These are phyloP conservation scores for Fusarium foetens DNA, from an alignment of 2,329 filamentous ascomycete species.

Conservation along the genomic window DNA sequence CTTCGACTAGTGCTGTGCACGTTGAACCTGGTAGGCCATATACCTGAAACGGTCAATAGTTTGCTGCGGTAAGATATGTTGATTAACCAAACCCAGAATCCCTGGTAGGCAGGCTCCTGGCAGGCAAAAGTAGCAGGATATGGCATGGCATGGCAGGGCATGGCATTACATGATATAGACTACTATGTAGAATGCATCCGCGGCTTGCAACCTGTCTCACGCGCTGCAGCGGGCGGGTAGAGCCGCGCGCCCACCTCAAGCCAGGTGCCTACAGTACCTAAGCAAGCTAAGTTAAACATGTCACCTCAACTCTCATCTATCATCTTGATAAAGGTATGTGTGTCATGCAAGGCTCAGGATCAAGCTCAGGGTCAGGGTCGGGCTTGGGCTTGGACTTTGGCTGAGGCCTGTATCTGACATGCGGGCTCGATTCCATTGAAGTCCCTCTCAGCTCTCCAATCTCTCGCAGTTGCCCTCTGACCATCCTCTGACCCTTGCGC, in stretches of 20 bases:
- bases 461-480: not conserved
- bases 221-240: slow-evolving; percentile 29
- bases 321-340: not conserved
- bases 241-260: slow-evolving; percentile 27
- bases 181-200: slow-evolving; percentile 10
- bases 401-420: not conserved
- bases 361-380: slow-evolving; percentile 1
- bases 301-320: slow-evolving; percentile 5
- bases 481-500: not conserved
- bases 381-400: not conserved
- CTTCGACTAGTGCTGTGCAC: not conserved
- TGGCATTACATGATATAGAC: slow-evolving; percentile 4
- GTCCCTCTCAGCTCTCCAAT: not conserved
- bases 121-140: not conserved
- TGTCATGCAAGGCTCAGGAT: slow-evolving; percentile 22
- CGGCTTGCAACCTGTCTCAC: slow-evolving; percentile 29
- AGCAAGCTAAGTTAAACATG: not conserved
- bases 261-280: not conserved
- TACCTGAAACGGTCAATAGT: slow-evolving; percentile 20
- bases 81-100: not conserved
- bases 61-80: not conserved
- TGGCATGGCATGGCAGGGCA: slow-evolving; percentile 10
- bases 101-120: not conserved
- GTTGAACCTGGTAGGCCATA: not conserved
- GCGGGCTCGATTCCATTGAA: not conserved